phyloP scores from a whole-genome alignment of 352 stramenopile species.

The Phytophthora colocasiae region DNA sequence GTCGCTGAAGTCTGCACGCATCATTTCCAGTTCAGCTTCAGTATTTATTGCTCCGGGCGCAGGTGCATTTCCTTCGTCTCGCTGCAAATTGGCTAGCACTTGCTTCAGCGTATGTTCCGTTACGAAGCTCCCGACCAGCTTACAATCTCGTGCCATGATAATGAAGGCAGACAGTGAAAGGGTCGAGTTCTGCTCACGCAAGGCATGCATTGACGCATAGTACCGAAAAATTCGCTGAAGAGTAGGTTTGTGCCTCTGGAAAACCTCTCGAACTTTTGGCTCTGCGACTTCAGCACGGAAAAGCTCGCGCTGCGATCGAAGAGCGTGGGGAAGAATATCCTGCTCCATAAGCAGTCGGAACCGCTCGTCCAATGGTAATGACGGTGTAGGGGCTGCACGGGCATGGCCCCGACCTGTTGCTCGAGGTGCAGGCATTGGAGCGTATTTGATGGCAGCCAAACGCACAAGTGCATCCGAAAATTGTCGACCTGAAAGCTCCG shows the following conservation, averaged over 20 bases:
- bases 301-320: conserved; percentile 76
- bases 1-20: conserved; percentile 66
- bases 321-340: conserved; percentile 66
- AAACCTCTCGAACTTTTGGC: conserved; percentile 74
- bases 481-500: conserved; percentile 65
- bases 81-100: conserved; percentile 77
- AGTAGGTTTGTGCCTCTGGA: conserved; percentile 70
- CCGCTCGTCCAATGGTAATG: conserved; percentile 56
- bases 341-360: conserved; percentile 78
- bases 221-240: conserved; percentile 85
- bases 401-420: conserved; percentile 7
- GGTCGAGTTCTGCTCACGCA: conserved; percentile 81
- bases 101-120: conserved; percentile 85
- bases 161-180: conserved; percentile 66
- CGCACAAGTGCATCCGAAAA: conserved; percentile 75
- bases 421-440: conserved; percentile 27
- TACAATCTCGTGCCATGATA: conserved; percentile 77
- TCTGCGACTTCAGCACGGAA: conserved; percentile 78
- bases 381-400: conserved; percentile 18
- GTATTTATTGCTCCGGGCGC: conserved; percentile 12
- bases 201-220: conserved; percentile 79
- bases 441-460: conserved; percentile 61
- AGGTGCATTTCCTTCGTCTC: conserved; percentile 42
- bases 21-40: conserved; percentile 47
- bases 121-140: conserved; percentile 76